Conservation (phyloP, 768 basidiomycete species). For the Amanita muscaria region DNA sequence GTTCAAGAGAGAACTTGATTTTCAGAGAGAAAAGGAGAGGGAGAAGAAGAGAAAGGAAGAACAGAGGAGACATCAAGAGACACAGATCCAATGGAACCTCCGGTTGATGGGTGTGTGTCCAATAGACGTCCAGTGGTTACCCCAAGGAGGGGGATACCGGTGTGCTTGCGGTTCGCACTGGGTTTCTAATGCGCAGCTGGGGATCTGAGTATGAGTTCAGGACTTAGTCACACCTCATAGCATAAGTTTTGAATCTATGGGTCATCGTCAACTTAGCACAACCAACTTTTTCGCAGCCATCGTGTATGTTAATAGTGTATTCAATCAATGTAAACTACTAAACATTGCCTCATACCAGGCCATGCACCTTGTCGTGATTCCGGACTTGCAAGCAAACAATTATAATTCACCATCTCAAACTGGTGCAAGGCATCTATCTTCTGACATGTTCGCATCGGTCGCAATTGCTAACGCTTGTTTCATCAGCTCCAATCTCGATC, state of each 20-base stretch:
- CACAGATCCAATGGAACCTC: constrained; percentile 31
- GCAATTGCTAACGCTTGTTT: constrained; percentile 68
- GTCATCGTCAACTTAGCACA: too few species aligned
- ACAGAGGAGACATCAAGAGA: constrained; percentile 29
- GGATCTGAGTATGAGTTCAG: constrained; percentile 6
- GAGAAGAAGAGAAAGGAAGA: constrained; percentile 15
- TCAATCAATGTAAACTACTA: too few species aligned
- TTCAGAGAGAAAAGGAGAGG: constrained; percentile 13
- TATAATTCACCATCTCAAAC: constrained; percentile 67
- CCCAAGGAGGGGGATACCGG: constrained; percentile 15
- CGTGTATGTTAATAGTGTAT: too few species aligned
- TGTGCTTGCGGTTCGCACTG: constrained; percentile 21
- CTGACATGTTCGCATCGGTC: constrained; percentile 41
- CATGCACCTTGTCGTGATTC: constrained; percentile 19
- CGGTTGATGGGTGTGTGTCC: constrained; percentile 40
- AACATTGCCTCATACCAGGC: too few species aligned
- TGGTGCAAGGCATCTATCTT: constrained; percentile 72
- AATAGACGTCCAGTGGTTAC: constrained; percentile 18
- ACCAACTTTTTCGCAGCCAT: too few species aligned
- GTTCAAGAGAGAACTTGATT: constrained; percentile 14
- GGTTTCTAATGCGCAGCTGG: constrained; percentile 14
- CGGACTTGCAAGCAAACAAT: background rate
- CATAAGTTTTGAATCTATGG: too few species aligned
- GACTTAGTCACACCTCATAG: too few species aligned
- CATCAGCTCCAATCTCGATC: constrained; percentile 73